Evolutionary conservation across 1,139 yeast genomes (phyloP).

Genomic region (Taphrina betulina): DNA sequence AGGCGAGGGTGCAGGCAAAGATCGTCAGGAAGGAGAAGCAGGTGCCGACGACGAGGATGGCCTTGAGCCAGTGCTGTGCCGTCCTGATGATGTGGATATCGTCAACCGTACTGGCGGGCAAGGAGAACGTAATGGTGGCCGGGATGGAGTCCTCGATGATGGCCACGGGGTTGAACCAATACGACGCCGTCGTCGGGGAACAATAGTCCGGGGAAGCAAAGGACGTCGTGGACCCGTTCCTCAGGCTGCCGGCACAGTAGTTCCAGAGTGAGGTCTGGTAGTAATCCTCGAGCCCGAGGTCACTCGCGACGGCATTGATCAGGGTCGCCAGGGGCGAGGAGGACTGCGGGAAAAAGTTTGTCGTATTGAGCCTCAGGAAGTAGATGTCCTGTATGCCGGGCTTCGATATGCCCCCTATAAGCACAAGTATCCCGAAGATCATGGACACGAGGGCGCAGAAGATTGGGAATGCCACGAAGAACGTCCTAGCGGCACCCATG

Average conservation of each 20-base stretch:
- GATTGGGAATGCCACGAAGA: slow-evolving; percentile 1
- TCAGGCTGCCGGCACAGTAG: neutral
- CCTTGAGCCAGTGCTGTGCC: slow-evolving; percentile 1
- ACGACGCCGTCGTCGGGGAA: neutral
- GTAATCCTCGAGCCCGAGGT: slow-evolving; percentile 9
- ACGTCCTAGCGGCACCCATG: neutral
- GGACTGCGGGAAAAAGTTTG: neutral
- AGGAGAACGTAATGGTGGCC: neutral
- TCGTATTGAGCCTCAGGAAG: slow-evolving; percentile 4
- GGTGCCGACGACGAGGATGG: neutral
- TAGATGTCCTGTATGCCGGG: neutral
- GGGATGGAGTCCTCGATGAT: neutral
- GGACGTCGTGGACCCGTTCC: slow-evolving; percentile 2
- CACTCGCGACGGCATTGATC: neutral
- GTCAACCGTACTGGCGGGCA: neutral
- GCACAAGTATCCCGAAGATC: slow-evolving; percentile 1
- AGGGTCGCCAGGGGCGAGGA: neutral
- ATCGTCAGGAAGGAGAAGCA: neutral
- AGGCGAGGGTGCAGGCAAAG: neutral
- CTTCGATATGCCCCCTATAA: neutral
- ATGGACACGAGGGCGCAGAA: neutral
- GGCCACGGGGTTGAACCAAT: slow-evolving; percentile 5
- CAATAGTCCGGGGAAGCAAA: neutral
- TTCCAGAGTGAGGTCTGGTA: slow-evolving; percentile 2
- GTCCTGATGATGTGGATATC: slow-evolving; percentile 4